These are phyloP conservation scores for Halophytophthora batemanensis DNA, from an alignment of 352 stramenopile species.

Conservation along the genomic window DNA sequence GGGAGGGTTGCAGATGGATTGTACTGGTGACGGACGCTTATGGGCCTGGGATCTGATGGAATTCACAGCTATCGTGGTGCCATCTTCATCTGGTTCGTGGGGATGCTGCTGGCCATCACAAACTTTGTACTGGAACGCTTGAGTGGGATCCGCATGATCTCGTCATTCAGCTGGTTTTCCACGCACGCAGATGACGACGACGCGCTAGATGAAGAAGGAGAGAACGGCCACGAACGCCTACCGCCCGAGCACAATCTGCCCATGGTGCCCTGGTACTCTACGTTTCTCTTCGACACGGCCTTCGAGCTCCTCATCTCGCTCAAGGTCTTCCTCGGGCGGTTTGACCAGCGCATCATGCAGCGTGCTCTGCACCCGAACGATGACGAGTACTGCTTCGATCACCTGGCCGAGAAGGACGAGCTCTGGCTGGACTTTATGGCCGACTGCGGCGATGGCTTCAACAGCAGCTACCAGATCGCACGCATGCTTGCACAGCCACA, in stretches of 20 bases:
- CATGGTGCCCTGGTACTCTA: conserved; percentile 95
- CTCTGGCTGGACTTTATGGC: conserved; percentile 95
- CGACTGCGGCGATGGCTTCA: conserved; percentile 92
- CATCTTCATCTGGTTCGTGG: conserved; percentile 82
- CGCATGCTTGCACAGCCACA: conserved; percentile 87
- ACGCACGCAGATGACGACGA: conserved; percentile 53
- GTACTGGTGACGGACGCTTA: too few species aligned
- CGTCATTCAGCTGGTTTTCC: conserved; percentile 67
- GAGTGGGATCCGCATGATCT: conserved; percentile 78
- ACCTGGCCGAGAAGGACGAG: conserved; percentile 70
- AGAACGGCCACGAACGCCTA: conserved; percentile 56
- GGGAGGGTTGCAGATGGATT: background rate
- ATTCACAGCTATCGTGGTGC: conserved; percentile 66
- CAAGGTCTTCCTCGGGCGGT: conserved; percentile 91
- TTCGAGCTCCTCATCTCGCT: conserved; percentile 92
- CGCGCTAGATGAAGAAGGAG: conserved; percentile 31
- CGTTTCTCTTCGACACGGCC: conserved; percentile 89
- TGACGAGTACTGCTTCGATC: conserved; percentile 80
- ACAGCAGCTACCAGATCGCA: conserved; percentile 92
- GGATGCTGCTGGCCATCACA: conserved; percentile 73
- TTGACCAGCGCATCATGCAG: conserved; percentile 91
- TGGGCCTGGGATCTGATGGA: too few species aligned
- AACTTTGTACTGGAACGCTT: conserved; percentile 84
- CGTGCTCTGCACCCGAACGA: conserved; percentile 72
- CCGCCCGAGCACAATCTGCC: conserved; percentile 71